These are phyloP conservation scores for Termitomyces heimii DNA, from an alignment of 768 basidiomycete genomes.

Conservation along the genomic window DNA sequence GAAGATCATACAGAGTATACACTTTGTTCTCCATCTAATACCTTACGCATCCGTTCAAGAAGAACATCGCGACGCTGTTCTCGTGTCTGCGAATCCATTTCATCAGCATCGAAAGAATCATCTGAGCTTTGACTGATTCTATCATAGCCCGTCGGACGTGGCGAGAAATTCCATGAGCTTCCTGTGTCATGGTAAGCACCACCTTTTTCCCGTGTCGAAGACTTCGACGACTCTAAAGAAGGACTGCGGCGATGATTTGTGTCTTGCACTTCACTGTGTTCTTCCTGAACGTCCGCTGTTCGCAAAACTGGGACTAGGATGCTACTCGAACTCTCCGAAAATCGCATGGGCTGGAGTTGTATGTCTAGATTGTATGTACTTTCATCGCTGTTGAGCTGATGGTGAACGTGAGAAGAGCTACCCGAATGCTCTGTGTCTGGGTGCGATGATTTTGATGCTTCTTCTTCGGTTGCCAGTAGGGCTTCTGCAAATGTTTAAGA, in stretches of 20 bases:
- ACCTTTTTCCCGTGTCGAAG: not conserved
- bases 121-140: not conserved
- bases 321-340: not conserved
- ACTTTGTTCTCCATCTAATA: constrained; percentile 4
- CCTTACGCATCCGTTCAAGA: constrained; percentile 7
- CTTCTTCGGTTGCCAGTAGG: not conserved
- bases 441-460: not conserved
- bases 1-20: not conserved
- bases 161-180: not conserved
- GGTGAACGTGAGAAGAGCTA: not conserved
- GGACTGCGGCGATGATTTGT: not conserved
- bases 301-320: not conserved
- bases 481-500: not conserved
- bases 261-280: not conserved
- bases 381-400: not conserved
- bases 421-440: not conserved
- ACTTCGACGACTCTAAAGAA: not conserved
- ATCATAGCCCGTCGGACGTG: not conserved
- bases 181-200: not conserved
- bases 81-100: constrained; percentile 1
- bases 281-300: not conserved
- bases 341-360: constrained; percentile 1
- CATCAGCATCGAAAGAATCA: not conserved
- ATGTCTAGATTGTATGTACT: not conserved
- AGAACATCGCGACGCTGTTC: constrained; percentile 6